Conservation (phyloP, 139 green algal species). For the Closterium sp. region DNA sequence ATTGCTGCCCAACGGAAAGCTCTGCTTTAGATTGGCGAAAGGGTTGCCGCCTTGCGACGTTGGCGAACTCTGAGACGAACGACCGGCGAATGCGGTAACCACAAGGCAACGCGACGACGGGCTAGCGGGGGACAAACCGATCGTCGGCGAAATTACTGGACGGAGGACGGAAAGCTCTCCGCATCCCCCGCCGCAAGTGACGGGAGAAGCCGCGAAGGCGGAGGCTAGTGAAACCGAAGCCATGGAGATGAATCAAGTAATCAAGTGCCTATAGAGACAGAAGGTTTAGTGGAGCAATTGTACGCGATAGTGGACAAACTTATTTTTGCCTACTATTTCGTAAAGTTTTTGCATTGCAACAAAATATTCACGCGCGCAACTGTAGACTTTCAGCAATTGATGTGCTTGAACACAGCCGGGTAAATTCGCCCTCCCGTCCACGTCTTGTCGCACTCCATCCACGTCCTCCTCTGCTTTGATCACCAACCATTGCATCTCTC, state of each 20-base stretch:
- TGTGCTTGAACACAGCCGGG: no score
- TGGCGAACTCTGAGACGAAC: not conserved
- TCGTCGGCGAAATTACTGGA: not conserved
- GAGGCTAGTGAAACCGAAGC: not conserved
- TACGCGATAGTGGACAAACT: not conserved
- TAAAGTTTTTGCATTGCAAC: no score
- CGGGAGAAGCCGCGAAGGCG: not conserved
- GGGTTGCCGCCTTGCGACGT: not conserved
- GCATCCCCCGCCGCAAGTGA: no score
- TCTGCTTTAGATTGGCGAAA: not conserved
- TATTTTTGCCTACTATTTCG: no score
- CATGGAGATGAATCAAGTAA: not conserved
- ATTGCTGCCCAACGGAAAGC: not conserved
- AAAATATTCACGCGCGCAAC: no score
- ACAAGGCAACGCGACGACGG: not conserved
- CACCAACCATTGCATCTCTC: not conserved
- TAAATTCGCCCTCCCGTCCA: not conserved
- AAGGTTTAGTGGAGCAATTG: not conserved
- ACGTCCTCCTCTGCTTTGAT: not conserved
- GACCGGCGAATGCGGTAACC: not conserved
- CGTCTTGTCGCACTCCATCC: not conserved
- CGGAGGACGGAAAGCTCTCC: not conserved
- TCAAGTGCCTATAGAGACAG: not conserved
- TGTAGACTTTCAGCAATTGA: no score
- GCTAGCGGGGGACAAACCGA: not conserved